Base-by-base conservation (phyloP, 768 basidiomycete genomes). In the Psilocybe tampanensis region DNA sequence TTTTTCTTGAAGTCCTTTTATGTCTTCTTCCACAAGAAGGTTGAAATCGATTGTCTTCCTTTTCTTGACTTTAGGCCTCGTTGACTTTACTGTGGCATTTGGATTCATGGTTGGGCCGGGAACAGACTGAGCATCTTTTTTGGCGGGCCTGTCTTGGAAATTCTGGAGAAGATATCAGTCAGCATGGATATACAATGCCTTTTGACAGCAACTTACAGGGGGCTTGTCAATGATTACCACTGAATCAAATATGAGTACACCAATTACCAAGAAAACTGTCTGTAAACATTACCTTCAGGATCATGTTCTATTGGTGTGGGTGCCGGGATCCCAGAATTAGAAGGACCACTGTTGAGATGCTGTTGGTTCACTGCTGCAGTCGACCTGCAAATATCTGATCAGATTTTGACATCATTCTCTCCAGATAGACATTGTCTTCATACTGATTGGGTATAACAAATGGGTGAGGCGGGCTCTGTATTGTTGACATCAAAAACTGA, bases 11-110 rank as follows among this genome's bases (percentile, higher is more conserved):
- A 69, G 62, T 13, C 61, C 65, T 52, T 68, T 59, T 6, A 74
- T 52, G 60, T 76, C 74, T 29, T 60, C 62, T 34, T 70, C 54
- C 19, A 71, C 64, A 23, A 75, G 63, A 8, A 66, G 59, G 9
- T 65, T 53, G 11, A 72, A 48, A 49, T 72, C 68, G 3, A 66
- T 54, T 6, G 64, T 63, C 58, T 68, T 71, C 47, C 64, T 63
- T 56, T 71, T 73, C 58, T 68, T 74, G 24, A 54, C 54, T 22
- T 62, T 66, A 8, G 54, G 52, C 50, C 64, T 58, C 33, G 47
- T 54, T 1, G 34, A 21, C 2, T 52, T 4, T 8, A 24, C 29
- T 8, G 53, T 18, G 13, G 47, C 21, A 22, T 48, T 52, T 8
- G 52, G 23, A 8, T 39, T 21, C 8, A 36, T 11, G 1, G 48